Evolutionary conservation across 805 yeast genomes (phyloP), one percentile per base, ranked within the genome.

Genomic region (Candida insectorum): DNA sequence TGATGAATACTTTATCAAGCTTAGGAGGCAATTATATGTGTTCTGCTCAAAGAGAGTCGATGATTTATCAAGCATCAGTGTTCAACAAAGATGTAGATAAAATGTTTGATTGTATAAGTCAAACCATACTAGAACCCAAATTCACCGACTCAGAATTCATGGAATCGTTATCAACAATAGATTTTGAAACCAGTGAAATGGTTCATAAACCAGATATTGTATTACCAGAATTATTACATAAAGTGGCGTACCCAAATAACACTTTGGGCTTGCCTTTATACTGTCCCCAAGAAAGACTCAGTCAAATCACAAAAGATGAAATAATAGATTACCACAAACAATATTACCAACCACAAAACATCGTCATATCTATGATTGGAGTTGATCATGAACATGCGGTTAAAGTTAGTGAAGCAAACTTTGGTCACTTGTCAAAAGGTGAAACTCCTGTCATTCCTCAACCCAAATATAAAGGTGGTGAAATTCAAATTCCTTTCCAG

Each of bases 21-120:
- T 59, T 93, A 37, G 98, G 98, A 30, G 98, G 97, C 10, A 91
- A 88, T 56, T 88, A 84, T 60, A 89, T 86, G 78, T 85, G 95
- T 52, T 82, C 95, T 1, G 83, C 96, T 0, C 85, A 94, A 6
- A 73, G 98, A 51, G 98, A 93, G 58, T 75, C 94, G 4, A 72
- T 91, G 66, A 77, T 91, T 63, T 93, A 93, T 58, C 97, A 93
- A 60, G 94, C 97, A 1, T 81, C 95, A 3, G 95, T 88, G 1
- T 91, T 93, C 71, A 89, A 89, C 54, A 70, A 72, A 28, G 96
- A 89, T 51, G 79, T 83, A 7, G 91, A 77, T 24, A 66, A 70
- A 44, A 87, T 93, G 95, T 76, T 85, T 43, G 73, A 73, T 28
- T 66, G 86, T 28, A 65, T 93, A 47, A 64, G 85, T 16, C 89